Conservation (phyloP, 2,329 filamentous ascomycete species). For the Aureobasidium sp. region DNA sequence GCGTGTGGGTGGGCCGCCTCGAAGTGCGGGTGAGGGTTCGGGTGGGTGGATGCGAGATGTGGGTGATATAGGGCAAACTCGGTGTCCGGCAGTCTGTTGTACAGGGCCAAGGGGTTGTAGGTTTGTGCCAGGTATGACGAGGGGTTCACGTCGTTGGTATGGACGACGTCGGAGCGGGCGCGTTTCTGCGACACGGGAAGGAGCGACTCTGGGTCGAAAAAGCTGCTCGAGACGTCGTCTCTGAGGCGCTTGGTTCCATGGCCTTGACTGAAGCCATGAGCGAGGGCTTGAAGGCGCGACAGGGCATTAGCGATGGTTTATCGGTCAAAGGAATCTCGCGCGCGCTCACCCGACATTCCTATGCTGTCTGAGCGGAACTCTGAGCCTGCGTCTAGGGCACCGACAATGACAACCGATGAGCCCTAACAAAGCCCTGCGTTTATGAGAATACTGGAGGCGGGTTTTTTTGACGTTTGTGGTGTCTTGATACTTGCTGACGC, state of each 20-base stretch:
- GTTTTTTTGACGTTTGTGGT: background rate
- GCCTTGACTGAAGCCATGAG: background rate
- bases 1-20: background rate
- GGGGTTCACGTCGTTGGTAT: background rate
- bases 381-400: background rate
- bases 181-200: background rate
- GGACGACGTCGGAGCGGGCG: background rate
- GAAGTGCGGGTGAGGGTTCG: background rate
- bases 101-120: background rate
- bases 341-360: background rate
- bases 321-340: background rate
- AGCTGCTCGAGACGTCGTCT: background rate
- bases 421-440: constrained; percentile 6
- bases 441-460: background rate
- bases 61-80: background rate
- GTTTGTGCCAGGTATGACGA: background rate
- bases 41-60: background rate
- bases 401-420: background rate
- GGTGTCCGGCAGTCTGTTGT: background rate
- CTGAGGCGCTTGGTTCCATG: constrained; percentile 1
- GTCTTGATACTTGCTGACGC: background rate
- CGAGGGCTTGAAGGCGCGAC: background rate
- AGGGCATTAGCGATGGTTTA: background rate
- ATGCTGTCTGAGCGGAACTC: background rate
- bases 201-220: background rate